These are phyloP conservation scores for Yamadazyma songkhlaensis DNA, from an alignment of 1,139 yeast species.

Conservation along the genomic window DNA sequence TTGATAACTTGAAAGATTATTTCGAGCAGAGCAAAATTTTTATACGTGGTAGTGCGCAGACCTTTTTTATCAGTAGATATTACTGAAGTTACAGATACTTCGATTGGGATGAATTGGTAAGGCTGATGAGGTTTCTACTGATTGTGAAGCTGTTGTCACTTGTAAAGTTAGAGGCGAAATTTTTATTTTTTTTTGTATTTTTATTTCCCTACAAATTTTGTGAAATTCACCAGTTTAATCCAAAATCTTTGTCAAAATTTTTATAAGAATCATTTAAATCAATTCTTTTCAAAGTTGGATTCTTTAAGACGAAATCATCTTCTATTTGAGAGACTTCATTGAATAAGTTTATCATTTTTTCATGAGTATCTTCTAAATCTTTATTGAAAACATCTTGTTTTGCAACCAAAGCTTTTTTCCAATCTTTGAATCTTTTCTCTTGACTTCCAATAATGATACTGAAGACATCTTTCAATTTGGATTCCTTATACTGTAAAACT, in stretches of 20 bases:
- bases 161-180: no score
- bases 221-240: conserved; percentile 2
- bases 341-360: conserved; percentile 32
- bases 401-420: conserved; percentile 57
- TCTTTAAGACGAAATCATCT: conserved; percentile 8
- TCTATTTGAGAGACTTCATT: conserved; percentile 16
- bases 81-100: no score
- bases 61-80: no score
- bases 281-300: conserved; percentile 5
- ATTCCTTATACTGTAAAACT: conserved; percentile 42
- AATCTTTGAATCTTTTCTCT: conserved; percentile 60
- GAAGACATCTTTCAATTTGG: conserved; percentile 42
- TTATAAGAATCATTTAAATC: conserved; percentile 5
- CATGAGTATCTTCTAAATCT: conserved; percentile 49
- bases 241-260: conserved; percentile 3
- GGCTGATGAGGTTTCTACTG: no score
- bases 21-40: conserved; percentile 1
- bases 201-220: conserved; percentile 5
- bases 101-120: no score
- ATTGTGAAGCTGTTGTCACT: no score
- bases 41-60: conserved; percentile 6
- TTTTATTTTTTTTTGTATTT: no score
- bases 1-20: neutral
- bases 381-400: conserved; percentile 56
- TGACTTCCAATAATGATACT: conserved; percentile 49